Percentiles rank a stretch among this genome's conserved stretches.
phyloP scores from a whole-genome alignment of 2,329 filamentous ascomycete genomes.

The Aspergillus sp. region DNA sequence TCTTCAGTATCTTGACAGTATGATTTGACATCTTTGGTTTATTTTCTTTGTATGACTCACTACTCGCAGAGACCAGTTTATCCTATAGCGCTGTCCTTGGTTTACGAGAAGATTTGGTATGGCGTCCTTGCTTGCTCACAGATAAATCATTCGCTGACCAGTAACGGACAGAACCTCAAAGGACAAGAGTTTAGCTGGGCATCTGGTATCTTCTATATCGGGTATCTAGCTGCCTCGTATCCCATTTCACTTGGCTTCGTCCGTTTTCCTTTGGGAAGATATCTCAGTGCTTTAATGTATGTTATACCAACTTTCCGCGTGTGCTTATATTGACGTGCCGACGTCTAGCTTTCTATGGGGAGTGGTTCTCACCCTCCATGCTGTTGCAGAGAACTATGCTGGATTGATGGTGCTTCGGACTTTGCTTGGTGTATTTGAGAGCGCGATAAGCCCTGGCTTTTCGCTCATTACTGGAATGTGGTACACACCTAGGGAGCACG shows the following conservation, averaged over 20 bases:
- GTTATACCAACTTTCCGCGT: not conserved
- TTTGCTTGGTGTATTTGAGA: constrained; percentile 44
- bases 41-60: not conserved
- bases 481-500: constrained; percentile 26
- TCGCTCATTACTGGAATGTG: constrained; percentile 32
- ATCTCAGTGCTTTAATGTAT: constrained; percentile 23
- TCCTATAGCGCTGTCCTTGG: constrained; percentile 17
- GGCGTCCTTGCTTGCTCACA: too few species aligned
- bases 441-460: constrained; percentile 33
- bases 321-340: not conserved
- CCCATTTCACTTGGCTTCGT: constrained; percentile 35
- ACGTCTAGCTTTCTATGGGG: constrained; percentile 27
- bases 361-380: constrained; percentile 27
- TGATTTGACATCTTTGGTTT: not conserved
- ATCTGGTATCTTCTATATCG: constrained; percentile 26
- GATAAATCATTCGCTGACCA: not conserved
- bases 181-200: constrained; percentile 22
- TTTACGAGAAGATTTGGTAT: constrained; percentile 15
- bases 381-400: constrained; percentile 33
- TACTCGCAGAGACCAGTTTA: constrained; percentile 15
- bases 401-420: constrained; percentile 40
- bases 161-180: not conserved
- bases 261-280: constrained; percentile 33
- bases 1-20: constrained; percentile 33
- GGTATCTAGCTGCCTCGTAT: constrained; percentile 31